Conservation (phyloP, 495 filamentous ascomycete species). For the Xanthoparmelia taractica region DNA sequence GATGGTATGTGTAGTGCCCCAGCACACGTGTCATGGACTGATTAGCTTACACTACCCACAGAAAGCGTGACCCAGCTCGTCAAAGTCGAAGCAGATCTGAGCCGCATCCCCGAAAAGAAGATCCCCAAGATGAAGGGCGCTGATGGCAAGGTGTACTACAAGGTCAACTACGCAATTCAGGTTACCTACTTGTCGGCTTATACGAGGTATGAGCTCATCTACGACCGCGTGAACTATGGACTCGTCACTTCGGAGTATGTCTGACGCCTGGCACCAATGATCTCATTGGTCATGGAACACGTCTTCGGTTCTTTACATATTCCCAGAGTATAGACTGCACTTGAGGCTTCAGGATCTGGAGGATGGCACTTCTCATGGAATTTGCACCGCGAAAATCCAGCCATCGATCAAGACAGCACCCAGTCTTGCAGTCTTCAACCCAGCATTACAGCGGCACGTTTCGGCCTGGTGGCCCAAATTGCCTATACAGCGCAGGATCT, state of each 20-base stretch:
- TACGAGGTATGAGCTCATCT: constrained; percentile 28
- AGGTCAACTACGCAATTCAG: constrained; percentile 25
- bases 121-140: constrained; percentile 13
- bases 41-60: background rate
- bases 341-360: background rate
- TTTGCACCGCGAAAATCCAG: background rate
- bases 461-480: background rate
- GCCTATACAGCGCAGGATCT: background rate
- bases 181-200: constrained; percentile 28
- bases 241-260: constrained; percentile 29
- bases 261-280: background rate
- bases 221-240: constrained; percentile 26
- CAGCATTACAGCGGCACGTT: background rate
- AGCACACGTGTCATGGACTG: background rate
- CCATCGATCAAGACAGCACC: too few species aligned
- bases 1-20: background rate
- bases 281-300: too few species aligned
- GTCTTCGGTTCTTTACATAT: background rate
- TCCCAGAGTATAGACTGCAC: background rate
- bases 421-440: background rate
- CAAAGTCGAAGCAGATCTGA: constrained; percentile 18
- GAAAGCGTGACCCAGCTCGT: constrained; percentile 17
- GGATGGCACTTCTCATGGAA: background rate
- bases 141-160: constrained; percentile 27
- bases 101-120: constrained; percentile 11